These are phyloP conservation scores for Ganoderma boninense DNA, from an alignment of 1,284 basidiomycete species.

Conservation along the genomic window DNA sequence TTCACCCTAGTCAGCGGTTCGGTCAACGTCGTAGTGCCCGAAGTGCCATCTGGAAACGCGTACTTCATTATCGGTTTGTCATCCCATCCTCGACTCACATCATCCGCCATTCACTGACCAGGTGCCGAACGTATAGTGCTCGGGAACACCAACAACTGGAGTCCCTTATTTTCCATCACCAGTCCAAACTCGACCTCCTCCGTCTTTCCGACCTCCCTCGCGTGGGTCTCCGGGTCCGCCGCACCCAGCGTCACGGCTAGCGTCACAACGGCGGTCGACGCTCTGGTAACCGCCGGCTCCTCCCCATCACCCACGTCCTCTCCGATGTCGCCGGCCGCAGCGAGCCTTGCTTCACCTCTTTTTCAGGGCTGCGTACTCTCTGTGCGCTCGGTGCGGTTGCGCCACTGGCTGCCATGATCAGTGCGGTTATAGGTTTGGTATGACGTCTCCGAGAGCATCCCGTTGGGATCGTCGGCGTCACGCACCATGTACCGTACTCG, in stretches of 20 bases:
- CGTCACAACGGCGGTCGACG: not conserved
- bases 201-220: not conserved
- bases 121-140: not conserved
- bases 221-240: not conserved
- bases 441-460: not conserved
- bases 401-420: not conserved
- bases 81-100: not conserved
- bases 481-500: not conserved
- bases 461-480: not conserved
- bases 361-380: not conserved
- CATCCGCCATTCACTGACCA: not conserved
- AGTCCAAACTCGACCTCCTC: not conserved
- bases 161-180: not conserved
- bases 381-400: not conserved
- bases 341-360: not conserved
- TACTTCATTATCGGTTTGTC: constrained; percentile 1
- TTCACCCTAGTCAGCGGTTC: constrained; percentile 2
- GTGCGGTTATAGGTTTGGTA: not conserved
- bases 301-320: not conserved
- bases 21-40: constrained; percentile 1
- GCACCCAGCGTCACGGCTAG: constrained; percentile 1
- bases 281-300: not conserved
- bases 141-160: constrained; percentile 2
- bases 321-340: not conserved
- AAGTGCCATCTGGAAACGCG: not conserved